Conservation (phyloP, 805 yeast genomes). For the Myxozyma sirexii region DNA sequence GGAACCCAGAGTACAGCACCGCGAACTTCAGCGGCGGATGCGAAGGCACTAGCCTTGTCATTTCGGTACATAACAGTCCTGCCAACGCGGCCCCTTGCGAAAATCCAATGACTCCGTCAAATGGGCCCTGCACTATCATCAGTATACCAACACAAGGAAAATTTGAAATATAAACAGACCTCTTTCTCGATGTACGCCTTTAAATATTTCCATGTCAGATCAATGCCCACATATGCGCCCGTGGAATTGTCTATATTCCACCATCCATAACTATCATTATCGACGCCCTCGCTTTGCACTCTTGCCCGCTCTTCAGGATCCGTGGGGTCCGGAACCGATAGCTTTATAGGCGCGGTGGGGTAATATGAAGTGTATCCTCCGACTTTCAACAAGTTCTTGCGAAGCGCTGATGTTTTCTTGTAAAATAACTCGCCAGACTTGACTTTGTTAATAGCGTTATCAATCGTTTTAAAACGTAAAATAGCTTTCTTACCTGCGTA, state of each 20-base stretch:
- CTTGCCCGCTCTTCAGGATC: slow-evolving; percentile 50
- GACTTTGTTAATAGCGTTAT: neutral
- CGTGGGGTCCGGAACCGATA: slow-evolving; percentile 75
- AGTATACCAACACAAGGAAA: no score
- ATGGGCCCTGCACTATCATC: slow-evolving; percentile 62
- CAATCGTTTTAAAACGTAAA: no score
- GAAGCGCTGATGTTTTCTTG: slow-evolving; percentile 83
- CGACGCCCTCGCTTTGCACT: slow-evolving; percentile 50
- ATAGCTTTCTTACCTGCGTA: slow-evolving; percentile 45
- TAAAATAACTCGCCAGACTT: slow-evolving; percentile 79
- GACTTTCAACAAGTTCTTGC: slow-evolving; percentile 68
- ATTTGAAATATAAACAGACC: slow-evolving; percentile 38
- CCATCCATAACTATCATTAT: slow-evolving; percentile 43
- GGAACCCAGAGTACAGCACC: slow-evolving; percentile 70
- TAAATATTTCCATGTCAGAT: slow-evolving; percentile 53
- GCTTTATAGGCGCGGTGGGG: slow-evolving; percentile 77
- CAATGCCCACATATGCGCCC: slow-evolving; percentile 42
- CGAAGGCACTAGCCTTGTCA: slow-evolving; percentile 55
- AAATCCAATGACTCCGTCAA: slow-evolving; percentile 86
- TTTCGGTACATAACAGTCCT: slow-evolving; percentile 65
- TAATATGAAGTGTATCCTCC: slow-evolving; percentile 68
- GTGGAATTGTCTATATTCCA: slow-evolving; percentile 45
- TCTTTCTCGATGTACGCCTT: slow-evolving; percentile 59
- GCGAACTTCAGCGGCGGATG: slow-evolving; percentile 68
- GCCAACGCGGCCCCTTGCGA: slow-evolving; percentile 94